Evolutionary conservation across 441 rosid genomes (phyloP).

Genomic region (Erysimum pusillum): DNA sequence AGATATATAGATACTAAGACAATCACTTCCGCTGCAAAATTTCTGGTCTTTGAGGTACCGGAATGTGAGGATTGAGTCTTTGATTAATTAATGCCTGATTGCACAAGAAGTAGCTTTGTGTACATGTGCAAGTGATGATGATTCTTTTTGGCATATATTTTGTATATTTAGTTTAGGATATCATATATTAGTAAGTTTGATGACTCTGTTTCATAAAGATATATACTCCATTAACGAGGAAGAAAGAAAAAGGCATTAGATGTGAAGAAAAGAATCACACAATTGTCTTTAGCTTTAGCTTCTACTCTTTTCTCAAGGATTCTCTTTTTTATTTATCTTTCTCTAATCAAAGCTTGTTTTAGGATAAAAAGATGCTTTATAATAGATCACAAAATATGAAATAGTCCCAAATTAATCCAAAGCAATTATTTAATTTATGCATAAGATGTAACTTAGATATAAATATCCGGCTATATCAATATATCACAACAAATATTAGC

Average conservation of each 20-base stretch:
- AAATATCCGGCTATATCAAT: not conserved
- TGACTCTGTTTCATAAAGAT: conserved; percentile 2
- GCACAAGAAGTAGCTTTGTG: conserved; percentile 13
- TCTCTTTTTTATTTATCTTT: not conserved
- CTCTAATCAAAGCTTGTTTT: conserved; percentile 30
- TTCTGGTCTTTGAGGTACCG: conserved; percentile 64
- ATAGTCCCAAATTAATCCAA: not conserved
- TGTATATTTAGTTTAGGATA: conserved; percentile 18
- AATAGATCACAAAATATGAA: not conserved
- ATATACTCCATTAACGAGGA: conserved; percentile 14
- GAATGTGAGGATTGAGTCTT: conserved; percentile 52
- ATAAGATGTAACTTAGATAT: not conserved
- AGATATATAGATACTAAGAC: conserved; percentile 32
- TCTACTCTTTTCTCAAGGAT: conserved; percentile 33
- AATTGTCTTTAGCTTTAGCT: conserved; percentile 33
- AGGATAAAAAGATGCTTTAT: conserved; percentile 34
- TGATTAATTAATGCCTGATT: not conserved
- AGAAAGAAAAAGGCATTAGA: conserved; percentile 26
- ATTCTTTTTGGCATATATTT: conserved; percentile 26
- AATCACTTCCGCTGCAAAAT: conserved; percentile 46
- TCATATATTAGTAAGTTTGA: not conserved
- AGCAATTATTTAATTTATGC: not conserved
- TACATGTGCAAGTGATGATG: conserved; percentile 27
- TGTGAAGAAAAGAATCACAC: conserved; percentile 39
- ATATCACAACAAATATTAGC: not conserved